phyloP scores from a whole-genome alignment of 2,329 filamentous ascomycete species.

The Graphilbum fragrans region DNA sequence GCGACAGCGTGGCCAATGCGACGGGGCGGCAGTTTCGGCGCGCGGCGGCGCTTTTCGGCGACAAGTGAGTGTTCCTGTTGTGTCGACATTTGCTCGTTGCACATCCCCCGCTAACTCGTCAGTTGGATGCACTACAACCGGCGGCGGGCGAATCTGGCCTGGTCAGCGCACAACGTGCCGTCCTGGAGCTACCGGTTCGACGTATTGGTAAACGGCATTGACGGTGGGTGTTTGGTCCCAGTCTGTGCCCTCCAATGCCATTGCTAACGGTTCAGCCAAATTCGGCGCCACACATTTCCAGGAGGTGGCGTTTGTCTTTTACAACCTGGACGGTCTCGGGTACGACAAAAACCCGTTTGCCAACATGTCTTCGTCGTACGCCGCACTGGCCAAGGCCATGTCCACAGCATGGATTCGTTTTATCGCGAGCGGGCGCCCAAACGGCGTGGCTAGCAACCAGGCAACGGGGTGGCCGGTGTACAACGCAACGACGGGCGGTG shows the following conservation, averaged over 20 bases:
- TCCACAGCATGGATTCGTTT: slow-evolving; percentile 37
- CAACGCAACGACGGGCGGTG: slow-evolving; percentile 11
- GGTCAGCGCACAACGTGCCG: slow-evolving; percentile 6
- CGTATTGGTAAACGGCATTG: slow-evolving; percentile 20
- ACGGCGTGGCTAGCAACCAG: background rate
- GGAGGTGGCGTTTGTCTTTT: slow-evolving; percentile 41
- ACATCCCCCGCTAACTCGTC: background rate
- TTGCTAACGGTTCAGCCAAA: background rate
- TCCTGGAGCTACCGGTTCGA: slow-evolving; percentile 31
- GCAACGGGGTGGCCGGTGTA: slow-evolving; percentile 9
- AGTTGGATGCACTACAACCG: slow-evolving; percentile 4
- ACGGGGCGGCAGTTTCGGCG: slow-evolving; percentile 5
- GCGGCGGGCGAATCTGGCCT: slow-evolving; percentile 12
- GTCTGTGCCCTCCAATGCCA: background rate
- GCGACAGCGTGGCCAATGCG: slow-evolving; percentile 10
- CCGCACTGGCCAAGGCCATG: slow-evolving; percentile 32
- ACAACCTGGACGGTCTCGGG: slow-evolving; percentile 35
- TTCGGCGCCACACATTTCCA: slow-evolving; percentile 23
- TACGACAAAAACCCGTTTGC: slow-evolving; percentile 27
- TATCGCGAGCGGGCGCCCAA: slow-evolving; percentile 4
- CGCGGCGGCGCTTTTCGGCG: slow-evolving; percentile 2
- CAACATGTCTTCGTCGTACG: slow-evolving; percentile 26
- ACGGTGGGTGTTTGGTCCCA: background rate
- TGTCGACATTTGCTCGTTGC: slow-evolving; percentile 1
- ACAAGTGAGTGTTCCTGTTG: slow-evolving; percentile 1